Conservation (phyloP, 2,329 filamentous ascomycete species). For the Fusarium sp. region DNA sequence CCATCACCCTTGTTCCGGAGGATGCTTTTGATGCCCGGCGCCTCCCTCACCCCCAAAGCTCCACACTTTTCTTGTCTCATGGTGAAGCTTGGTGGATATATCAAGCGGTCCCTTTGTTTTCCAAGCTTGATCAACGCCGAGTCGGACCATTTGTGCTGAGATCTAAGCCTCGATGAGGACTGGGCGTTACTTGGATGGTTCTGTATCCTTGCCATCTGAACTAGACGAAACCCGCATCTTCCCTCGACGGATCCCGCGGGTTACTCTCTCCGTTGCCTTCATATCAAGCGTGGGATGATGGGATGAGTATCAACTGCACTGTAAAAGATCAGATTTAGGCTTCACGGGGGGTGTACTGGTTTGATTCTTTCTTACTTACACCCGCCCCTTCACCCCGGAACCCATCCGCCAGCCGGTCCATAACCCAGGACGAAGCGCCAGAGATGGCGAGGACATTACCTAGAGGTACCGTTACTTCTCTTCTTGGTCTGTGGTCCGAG, state of each 20-base stretch:
- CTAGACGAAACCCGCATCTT: slow-evolving; percentile 33
- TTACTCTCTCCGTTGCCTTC: background rate
- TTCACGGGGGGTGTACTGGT: background rate
- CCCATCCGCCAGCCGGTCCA: background rate
- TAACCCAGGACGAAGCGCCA: background rate
- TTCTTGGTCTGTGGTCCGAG: background rate
- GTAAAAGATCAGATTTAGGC: background rate
- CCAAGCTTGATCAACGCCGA: background rate
- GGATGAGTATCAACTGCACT: slow-evolving; percentile 22
- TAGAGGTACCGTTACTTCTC: slow-evolving; percentile 2
- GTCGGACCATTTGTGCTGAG: background rate
- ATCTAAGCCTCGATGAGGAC: background rate
- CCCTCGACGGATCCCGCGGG: background rate
- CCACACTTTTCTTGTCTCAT: slow-evolving; percentile 2
- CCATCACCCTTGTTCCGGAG: background rate
- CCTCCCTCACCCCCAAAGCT: background rate
- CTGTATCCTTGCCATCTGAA: slow-evolving; percentile 1
- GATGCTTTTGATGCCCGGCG: background rate
- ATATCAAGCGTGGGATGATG: background rate
- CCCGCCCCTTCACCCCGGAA: background rate
- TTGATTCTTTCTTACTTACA: slow-evolving; percentile 26
- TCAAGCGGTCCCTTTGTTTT: background rate
- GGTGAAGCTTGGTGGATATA: slow-evolving; percentile 7
- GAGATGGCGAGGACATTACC: background rate
- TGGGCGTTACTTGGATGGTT: background rate